These are phyloP conservation scores for Didymella glomerata DNA, from an alignment of 2,329 filamentous ascomycete genomes.

Conservation along the genomic window DNA sequence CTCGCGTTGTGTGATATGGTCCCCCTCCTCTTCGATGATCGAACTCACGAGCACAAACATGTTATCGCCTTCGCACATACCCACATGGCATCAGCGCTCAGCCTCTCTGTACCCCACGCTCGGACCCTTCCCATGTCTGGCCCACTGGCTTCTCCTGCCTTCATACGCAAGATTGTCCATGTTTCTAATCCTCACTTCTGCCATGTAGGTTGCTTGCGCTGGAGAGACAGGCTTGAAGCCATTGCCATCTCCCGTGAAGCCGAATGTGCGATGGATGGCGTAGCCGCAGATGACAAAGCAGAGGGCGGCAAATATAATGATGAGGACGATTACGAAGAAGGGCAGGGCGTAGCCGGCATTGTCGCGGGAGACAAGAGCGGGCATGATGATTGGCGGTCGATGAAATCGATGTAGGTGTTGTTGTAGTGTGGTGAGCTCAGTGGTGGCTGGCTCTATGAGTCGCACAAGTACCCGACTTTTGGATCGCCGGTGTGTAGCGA, in stretches of 20 bases:
- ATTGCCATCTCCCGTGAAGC: slow-evolving; percentile 21
- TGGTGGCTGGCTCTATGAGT: background rate
- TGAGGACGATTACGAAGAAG: slow-evolving; percentile 28
- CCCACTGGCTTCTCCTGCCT: slow-evolving; percentile 17
- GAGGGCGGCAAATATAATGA: slow-evolving; percentile 30
- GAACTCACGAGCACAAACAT: background rate
- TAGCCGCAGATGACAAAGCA: slow-evolving; percentile 30
- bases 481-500: background rate
- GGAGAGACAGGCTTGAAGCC: slow-evolving; percentile 19
- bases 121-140: slow-evolving; percentile 2
- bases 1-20: background rate
- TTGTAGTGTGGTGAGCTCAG: background rate
- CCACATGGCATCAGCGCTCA: background rate
- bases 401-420: background rate
- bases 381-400: background rate
- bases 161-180: slow-evolving; percentile 24
- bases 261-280: slow-evolving; percentile 30
- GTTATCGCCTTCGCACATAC: background rate
- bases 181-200: slow-evolving; percentile 30
- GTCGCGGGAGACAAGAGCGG: slow-evolving; percentile 14
- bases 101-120: background rate
- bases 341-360: slow-evolving; percentile 28
- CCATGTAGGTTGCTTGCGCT: slow-evolving; percentile 37
- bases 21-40: background rate
- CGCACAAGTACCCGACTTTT: background rate